Evolutionary conservation across 2,329 filamentous ascomycete species (phyloP), one percentile per base, ranked within the genome.

Genomic region (Cercospora sojina): DNA sequence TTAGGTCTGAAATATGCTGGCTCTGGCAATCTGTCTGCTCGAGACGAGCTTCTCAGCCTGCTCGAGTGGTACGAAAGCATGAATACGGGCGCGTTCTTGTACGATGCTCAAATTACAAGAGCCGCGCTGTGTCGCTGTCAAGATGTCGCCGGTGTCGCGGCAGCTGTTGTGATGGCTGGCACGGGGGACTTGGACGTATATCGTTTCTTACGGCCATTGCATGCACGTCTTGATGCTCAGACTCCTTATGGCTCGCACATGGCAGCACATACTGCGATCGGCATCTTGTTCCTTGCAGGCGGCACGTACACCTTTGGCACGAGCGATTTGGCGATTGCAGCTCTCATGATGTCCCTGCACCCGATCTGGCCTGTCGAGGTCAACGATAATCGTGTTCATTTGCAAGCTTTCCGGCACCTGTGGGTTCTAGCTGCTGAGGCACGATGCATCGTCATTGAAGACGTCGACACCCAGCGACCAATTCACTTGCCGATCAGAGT

Each of bases 321-420:
- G 4, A 94, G 90, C 41, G 90, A 97, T 75, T 83, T 96, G 62
- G 93, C 94, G 9, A 88, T 96, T 58, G 94, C 92, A 1, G 88
- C 92, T 12, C 83, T 99, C 6, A 86, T 99, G 7, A 90, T 95
- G 51, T 90, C 95, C 1, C 96, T 99, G 78, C 99, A 99, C 75
- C 95, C 95, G 0, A 85, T 97, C 20, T 97, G 96, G 77, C 95
- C 95, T 0, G 90, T 87, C 9, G 90, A 88, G 31, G 91, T 98
- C 1, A 90, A 96, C 74, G 95, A 99, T 80, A 98, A 98, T 76
- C 90, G 91, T 70, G 93, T 92, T 10, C 95, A 99, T 74, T 84
- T 99, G 5, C 95, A 99, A 81, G 95, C 96, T 3, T 95, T 99
- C 81, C 88, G 96, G 5, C 94, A 99, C 79, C 91, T 99, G 75